These are phyloP conservation scores for Fagopyrum esculentum DNA, from an alignment of 148 eudicot species.

Conservation along the genomic window DNA sequence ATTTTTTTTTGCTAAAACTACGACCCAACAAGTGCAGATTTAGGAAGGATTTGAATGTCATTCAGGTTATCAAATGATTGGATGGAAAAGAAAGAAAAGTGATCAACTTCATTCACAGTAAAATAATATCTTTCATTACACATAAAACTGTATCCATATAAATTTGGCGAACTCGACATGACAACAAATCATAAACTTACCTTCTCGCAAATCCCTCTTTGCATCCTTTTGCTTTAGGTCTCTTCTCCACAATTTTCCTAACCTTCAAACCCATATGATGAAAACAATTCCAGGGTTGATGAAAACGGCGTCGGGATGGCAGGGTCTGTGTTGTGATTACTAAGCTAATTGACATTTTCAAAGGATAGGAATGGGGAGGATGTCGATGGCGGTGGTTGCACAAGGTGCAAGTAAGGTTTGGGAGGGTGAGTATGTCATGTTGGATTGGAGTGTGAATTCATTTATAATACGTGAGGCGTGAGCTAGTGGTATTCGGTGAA, in stretches of 20 bases:
- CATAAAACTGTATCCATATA: neutral
- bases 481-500: neutral
- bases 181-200: neutral
- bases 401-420: neutral
- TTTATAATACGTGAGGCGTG: neutral
- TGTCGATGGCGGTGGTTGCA: neutral
- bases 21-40: too few species aligned
- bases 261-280: conserved; percentile 6
- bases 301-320: neutral
- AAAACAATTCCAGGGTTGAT: neutral
- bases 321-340: neutral
- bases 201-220: neutral
- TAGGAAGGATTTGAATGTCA: neutral
- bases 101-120: neutral
- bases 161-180: neutral
- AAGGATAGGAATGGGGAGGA: neutral
- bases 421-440: neutral
- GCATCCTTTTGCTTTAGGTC: neutral
- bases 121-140: too few species aligned
- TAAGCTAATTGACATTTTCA: neutral
- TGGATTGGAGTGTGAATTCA: neutral
- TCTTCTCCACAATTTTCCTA: neutral
- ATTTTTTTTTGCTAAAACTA: too few species aligned
- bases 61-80: neutral
- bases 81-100: neutral